Percentiles rank a stretch among this genome's conserved stretches.
Evolutionary conservation across 1,139 yeast genomes (phyloP).

Genomic region (Yamadazyma atlantica): DNA sequence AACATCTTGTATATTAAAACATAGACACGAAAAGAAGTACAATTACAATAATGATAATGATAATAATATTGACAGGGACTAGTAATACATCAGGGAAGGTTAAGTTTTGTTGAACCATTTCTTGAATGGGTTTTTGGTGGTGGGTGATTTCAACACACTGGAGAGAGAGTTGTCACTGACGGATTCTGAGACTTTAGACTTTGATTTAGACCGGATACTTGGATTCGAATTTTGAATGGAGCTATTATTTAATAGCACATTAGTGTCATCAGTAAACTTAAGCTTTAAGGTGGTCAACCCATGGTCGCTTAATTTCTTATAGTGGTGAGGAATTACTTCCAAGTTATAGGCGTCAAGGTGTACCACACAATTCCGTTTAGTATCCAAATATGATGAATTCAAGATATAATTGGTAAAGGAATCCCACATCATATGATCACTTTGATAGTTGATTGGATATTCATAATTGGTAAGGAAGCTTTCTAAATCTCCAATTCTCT

Average conservation of each 20-base stretch:
- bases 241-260: neutral
- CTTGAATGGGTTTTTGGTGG: slow-evolving; percentile 35
- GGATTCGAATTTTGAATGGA: slow-evolving; percentile 3
- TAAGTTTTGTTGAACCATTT: slow-evolving; percentile 32
- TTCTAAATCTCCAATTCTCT: slow-evolving; percentile 36
- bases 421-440: slow-evolving; percentile 32
- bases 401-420: slow-evolving; percentile 34
- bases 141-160: slow-evolving; percentile 7
- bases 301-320: slow-evolving; percentile 28
- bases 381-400: slow-evolving; percentile 30
- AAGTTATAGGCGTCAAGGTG: slow-evolving; percentile 22
- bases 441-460: slow-evolving; percentile 35
- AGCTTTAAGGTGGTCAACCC: slow-evolving; percentile 35
- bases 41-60: no score
- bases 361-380: slow-evolving; percentile 32
- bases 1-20: neutral
- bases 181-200: slow-evolving; percentile 5
- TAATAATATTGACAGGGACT: neutral
- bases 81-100: neutral
- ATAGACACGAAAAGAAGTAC: neutral
- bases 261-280: slow-evolving; percentile 23
- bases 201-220: neutral
- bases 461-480: slow-evolving; percentile 38
- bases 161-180: slow-evolving; percentile 4
- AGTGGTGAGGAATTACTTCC: slow-evolving; percentile 16